Conservation (phyloP, 1,284 basidiomycete genomes). For the Clitocybe nebularis region DNA sequence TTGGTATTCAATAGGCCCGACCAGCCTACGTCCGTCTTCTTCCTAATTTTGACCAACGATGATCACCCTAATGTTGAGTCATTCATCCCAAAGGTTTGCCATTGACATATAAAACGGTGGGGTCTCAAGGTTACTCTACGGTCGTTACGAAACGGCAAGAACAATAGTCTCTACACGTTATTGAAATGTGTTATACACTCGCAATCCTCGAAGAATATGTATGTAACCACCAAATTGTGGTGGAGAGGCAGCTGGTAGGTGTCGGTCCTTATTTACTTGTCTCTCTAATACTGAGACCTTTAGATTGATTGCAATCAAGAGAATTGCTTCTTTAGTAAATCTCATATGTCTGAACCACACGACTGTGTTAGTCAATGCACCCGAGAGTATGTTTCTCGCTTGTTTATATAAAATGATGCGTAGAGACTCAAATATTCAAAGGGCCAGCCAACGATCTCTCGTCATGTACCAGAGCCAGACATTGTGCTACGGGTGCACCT, state of each 20-base stretch:
- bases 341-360: constrained; percentile 31
- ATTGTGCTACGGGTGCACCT: too few relatives aligned
- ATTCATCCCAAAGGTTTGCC: neutral
- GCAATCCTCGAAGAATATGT: constrained; percentile 28
- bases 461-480: too few relatives aligned
- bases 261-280: neutral
- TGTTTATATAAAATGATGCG: neutral
- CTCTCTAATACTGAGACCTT: neutral
- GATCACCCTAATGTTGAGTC: too few relatives aligned
- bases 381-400: constrained; percentile 30
- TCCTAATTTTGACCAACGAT: too few relatives aligned
- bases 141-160: too few relatives aligned
- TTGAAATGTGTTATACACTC: constrained; percentile 40
- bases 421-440: neutral
- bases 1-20: too few relatives aligned
- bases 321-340: constrained; percentile 34
- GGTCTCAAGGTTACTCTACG: too few relatives aligned
- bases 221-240: constrained; percentile 33
- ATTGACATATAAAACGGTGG: neutral
- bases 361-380: constrained; percentile 33
- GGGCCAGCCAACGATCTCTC: too few relatives aligned
- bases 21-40: too few relatives aligned
- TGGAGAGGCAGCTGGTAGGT: constrained; percentile 34
- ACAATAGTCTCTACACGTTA: neutral
- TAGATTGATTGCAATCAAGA: constrained; percentile 44